Evolutionary conservation across 2,329 filamentous ascomycete species (phyloP), one percentile per base, ranked within the genome.

Genomic region (Capronia coronata): DNA sequence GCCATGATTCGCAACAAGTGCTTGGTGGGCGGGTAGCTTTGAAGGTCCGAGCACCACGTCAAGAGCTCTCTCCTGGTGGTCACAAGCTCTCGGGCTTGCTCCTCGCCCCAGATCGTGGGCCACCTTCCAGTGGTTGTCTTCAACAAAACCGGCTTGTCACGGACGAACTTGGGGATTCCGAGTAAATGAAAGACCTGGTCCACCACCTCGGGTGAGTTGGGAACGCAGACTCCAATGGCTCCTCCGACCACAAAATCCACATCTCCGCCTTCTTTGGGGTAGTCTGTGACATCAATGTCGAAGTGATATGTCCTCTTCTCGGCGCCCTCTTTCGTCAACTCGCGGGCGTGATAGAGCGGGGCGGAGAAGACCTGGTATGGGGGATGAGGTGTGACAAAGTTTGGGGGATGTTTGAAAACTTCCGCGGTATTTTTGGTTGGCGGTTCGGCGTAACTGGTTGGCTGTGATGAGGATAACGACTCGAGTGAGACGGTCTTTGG

Each of bases 251-350:
- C 90, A 76, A 97, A 98, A 64, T 97, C 93, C 3, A 90, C 82
- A 43, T 79, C 76, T 46, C 86, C 85, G 48, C 78, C 77, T 70
- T 94, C 88, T 16, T 81, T 78, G 0, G 93, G 89, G 62, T 98
- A 98, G 65, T 95, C 85, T 42, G 91, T 96, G 43, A 98, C 85
- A 62, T 98, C 93, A 38, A 98, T 80, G 62, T 97, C 93, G 62
- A 97, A 97, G 69, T 98, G 93, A 67, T 91, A 95, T 0, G 93
- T 98, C 53, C 91, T 80, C 79, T 98, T 98, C 74, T 95, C 88
- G 3, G 93, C 93, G 18, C 91, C 91, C 19, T 80, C 75, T 65
- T 81, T 85, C 10, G 93, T 98, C 64, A 98, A 72, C 68, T 95
- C 89, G 48, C 93, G 84, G 2, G 88, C 80, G 61, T 83, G 83